These are phyloP conservation scores for Aspergillus pseudoterreus DNA, from an alignment of 2,329 filamentous ascomycete species.

Conservation along the genomic window DNA sequence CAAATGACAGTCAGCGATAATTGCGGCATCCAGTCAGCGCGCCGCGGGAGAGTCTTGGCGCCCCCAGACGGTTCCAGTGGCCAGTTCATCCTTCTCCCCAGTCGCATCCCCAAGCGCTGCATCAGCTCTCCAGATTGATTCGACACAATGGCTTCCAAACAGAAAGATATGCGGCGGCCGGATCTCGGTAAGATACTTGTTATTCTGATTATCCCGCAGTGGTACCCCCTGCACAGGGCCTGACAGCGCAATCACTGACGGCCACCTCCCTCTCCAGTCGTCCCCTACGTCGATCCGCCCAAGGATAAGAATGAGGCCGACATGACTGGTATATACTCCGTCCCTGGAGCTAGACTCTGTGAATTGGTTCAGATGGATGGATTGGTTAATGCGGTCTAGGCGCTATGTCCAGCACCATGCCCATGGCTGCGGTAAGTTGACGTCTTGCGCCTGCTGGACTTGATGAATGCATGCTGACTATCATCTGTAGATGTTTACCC, in stretches of 20 bases:
- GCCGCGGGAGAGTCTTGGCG: constrained; percentile 14
- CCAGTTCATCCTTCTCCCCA: constrained; percentile 6
- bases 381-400: constrained; percentile 36
- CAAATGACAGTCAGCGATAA: neutral
- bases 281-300: constrained; percentile 78
- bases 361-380: neutral
- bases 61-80: neutral
- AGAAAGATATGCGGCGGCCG: constrained; percentile 69
- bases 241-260: constrained; percentile 12
- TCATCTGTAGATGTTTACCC: constrained; percentile 70
- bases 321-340: constrained; percentile 58
- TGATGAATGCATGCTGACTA: constrained; percentile 15
- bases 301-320: constrained; percentile 63
- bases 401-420: constrained; percentile 72
- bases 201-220: neutral
- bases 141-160: constrained; percentile 58
- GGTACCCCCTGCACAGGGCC: neutral
- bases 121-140: neutral
- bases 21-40: neutral
- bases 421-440: constrained; percentile 75
- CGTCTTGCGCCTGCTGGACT: neutral
- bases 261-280: constrained; percentile 54
- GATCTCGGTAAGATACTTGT: constrained; percentile 62
- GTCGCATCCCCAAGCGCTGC: neutral
- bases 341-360: neutral